Evolutionary conservation across 1,284 basidiomycete genomes (phyloP).

Genomic region (Puccinia brachypodii): DNA sequence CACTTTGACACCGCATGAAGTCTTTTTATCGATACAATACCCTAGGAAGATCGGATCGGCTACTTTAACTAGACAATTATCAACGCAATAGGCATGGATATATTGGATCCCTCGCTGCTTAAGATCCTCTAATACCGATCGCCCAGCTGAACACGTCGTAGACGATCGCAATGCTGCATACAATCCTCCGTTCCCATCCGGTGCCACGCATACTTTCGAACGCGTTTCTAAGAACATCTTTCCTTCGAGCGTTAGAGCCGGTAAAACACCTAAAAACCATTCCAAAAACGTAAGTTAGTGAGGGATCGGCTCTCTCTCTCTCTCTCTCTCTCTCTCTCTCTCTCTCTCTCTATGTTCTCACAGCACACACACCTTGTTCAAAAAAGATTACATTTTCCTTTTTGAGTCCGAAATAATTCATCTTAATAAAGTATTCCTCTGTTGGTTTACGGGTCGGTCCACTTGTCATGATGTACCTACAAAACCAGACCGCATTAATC

Average conservation of each 20-base stretch:
- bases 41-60: conserved; percentile 97
- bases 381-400: conserved; percentile 84
- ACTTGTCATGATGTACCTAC: conserved; percentile 99
- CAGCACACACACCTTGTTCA: conserved; percentile 83
- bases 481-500: background rate
- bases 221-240: conserved; percentile 83
- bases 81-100: conserved; percentile 94
- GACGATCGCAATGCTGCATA: conserved; percentile 87
- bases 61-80: conserved; percentile 97
- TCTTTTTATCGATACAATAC: conserved; percentile 79
- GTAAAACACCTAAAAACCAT: conserved; percentile 89
- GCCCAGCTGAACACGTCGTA: conserved; percentile 65
- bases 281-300: no score
- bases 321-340: no score
- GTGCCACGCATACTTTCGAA: conserved; percentile 81
- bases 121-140: conserved; percentile 82
- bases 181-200: conserved; percentile 95
- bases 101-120: conserved; percentile 75
- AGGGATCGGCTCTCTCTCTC: no score
- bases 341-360: no score
- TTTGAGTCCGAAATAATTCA: conserved; percentile 81
- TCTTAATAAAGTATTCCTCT: conserved; percentile 76
- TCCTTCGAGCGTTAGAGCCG: conserved; percentile 89
- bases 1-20: conserved; percentile 92
- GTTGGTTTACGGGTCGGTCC: conserved; percentile 89